These are phyloP conservation scores for Podila epicladia DNA, from an alignment of 192 early-diverging fungal species.

Conservation along the genomic window DNA sequence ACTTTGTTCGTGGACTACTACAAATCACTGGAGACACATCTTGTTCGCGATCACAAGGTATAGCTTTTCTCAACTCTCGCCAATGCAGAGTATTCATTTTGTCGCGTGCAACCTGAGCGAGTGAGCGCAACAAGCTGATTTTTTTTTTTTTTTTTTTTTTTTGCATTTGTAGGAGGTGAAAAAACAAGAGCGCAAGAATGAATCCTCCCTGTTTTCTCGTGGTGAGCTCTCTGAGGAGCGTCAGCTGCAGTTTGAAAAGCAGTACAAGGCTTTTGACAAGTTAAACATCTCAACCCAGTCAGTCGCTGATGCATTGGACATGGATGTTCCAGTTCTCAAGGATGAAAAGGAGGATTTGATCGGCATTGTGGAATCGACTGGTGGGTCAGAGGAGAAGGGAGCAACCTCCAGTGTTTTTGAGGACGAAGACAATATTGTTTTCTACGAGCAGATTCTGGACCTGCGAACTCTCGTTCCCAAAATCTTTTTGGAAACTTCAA, in stretches of 20 bases:
- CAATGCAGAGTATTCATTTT: background rate
- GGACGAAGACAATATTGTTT: slow-evolving; percentile 89
- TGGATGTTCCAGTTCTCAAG: slow-evolving; percentile 81
- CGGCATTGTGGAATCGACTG: slow-evolving; percentile 22
- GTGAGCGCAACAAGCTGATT: no score
- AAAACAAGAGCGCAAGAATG: slow-evolving; percentile 77
- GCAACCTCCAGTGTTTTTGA: slow-evolving; percentile 79
- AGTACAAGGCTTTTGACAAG: slow-evolving; percentile 75
- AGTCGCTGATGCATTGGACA: slow-evolving; percentile 77
- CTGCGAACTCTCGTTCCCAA: slow-evolving; percentile 84
- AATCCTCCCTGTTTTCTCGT: slow-evolving; percentile 82
- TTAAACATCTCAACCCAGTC: slow-evolving; percentile 56
- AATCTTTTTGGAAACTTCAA: slow-evolving; percentile 74
- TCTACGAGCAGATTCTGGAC: slow-evolving; percentile 91
- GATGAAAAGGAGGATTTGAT: slow-evolving; percentile 68
- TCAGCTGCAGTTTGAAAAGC: slow-evolving; percentile 79
- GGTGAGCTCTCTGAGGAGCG: slow-evolving; percentile 85
- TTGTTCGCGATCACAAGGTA: slow-evolving; percentile 76
- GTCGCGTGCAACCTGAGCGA: background rate
- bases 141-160: background rate
- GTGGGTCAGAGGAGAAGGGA: slow-evolving; percentile 47
- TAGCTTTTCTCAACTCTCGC: background rate
- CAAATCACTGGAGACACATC: slow-evolving; percentile 62
- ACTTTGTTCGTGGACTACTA: slow-evolving; percentile 71
- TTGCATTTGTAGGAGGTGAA: slow-evolving; percentile 61